Evolutionary conservation across 1,139 yeast species (phyloP).

Genomic region (Casaregolazyma suthepensis): DNA sequence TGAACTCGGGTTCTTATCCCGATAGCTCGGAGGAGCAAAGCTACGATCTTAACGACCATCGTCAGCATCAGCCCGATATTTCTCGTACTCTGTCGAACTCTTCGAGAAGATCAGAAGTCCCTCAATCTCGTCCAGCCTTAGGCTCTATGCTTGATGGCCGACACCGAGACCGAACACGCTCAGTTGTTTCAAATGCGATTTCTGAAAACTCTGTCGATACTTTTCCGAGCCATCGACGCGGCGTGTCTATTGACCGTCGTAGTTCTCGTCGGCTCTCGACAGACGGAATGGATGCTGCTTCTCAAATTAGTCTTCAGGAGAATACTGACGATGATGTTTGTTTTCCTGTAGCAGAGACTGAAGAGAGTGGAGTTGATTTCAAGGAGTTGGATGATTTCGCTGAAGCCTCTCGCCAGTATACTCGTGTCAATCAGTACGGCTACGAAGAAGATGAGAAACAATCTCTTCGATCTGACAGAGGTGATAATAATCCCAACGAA

Average conservation of each 20-base stretch:
- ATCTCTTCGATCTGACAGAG: not conserved
- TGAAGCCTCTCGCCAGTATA: constrained; percentile 13
- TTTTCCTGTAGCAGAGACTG: constrained; percentile 75
- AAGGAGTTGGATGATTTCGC: constrained; percentile 35
- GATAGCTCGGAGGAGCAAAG: not conserved
- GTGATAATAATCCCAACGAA: not conserved
- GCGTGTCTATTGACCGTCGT: constrained; percentile 9
- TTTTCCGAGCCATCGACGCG: constrained; percentile 13
- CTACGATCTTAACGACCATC: not conserved
- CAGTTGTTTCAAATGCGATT: constrained; percentile 22
- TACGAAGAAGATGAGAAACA: not conserved
- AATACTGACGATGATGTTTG: constrained; percentile 95
- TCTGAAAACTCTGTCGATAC: constrained; percentile 20
- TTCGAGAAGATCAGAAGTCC: not conserved
- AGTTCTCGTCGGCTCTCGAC: constrained; percentile 21
- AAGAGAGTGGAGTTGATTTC: constrained; percentile 33
- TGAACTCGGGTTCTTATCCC: not conserved
- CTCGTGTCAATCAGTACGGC: not conserved
- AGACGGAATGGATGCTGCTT: constrained; percentile 19
- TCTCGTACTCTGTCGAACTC: not conserved
- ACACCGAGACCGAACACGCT: constrained; percentile 16
- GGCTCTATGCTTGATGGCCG: not conserved
- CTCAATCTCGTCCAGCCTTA: not conserved
- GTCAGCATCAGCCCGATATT: not conserved
- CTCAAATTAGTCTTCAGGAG: constrained; percentile 29